Percentiles rank a stretch among this genome's conserved stretches.
phyloP scores from a whole-genome alignment of 2,329 filamentous ascomycete species.

The Cladorrhinum sp. region DNA sequence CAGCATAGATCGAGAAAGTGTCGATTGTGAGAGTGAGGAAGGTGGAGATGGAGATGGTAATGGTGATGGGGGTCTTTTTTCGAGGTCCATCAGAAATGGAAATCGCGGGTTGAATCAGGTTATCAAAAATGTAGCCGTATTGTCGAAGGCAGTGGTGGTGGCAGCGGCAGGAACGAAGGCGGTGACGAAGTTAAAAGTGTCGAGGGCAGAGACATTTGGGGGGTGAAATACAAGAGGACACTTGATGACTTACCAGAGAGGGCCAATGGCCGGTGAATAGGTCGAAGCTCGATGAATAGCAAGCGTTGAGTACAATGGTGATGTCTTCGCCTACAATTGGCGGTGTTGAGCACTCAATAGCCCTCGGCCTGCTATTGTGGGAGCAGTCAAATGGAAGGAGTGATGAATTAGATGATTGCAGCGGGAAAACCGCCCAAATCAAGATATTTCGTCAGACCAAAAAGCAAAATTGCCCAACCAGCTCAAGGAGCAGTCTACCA shows the following conservation, averaged over 20 bases:
- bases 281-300: not conserved
- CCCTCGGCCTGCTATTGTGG: not conserved
- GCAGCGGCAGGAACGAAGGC: too few species aligned
- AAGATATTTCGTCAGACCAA: conserved; percentile 11
- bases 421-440: not conserved
- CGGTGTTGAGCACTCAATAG: not conserved
- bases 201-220: too few species aligned
- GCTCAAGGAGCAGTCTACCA: not conserved
- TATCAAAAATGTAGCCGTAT: not conserved
- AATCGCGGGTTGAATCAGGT: not conserved
- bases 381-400: not conserved
- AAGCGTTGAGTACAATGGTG: not conserved
- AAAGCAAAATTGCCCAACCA: conserved; percentile 18
- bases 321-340: not conserved
- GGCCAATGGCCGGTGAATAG: not conserved
- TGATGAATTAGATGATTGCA: not conserved
- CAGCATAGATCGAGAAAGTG: not conserved
- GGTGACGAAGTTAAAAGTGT: not conserved
- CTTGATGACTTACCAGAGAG: not conserved
- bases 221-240: not conserved
- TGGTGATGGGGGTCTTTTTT: not conserved
- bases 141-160: too few species aligned
- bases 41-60: not conserved
- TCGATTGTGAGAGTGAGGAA: not conserved
- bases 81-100: not conserved